Evolutionary conservation across 2,329 filamentous ascomycete species (phyloP).

Genomic region (Colletotrichum orchidophilum): DNA sequence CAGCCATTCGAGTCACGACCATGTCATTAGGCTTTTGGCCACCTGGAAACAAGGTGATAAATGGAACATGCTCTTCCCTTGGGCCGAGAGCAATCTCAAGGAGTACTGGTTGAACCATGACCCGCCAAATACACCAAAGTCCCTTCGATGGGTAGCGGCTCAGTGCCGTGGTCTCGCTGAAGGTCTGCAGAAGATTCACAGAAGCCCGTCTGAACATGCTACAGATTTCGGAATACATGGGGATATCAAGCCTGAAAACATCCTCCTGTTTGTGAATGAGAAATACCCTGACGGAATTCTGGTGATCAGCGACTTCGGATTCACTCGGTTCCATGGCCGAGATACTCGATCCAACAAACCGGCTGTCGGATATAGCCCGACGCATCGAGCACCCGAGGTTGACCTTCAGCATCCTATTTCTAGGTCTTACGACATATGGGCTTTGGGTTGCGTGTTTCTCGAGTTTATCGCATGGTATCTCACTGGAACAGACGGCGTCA

Average conservation of each 20-base stretch:
- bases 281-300: background rate
- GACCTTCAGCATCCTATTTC: background rate
- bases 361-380: background rate
- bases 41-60: constrained; percentile 24
- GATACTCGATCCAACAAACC: background rate
- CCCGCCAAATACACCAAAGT: background rate
- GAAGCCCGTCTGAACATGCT: background rate
- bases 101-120: constrained; percentile 7
- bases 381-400: background rate
- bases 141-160: constrained; percentile 13
- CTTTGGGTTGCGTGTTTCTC: background rate
- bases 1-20: background rate
- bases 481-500: background rate
- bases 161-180: constrained; percentile 30
- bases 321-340: background rate
- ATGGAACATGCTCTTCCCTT: constrained; percentile 34
- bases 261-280: constrained; percentile 11
- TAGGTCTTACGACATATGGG: background rate
- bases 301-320: constrained; percentile 5
- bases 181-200: background rate
- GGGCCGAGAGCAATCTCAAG: constrained; percentile 27
- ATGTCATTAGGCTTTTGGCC: constrained; percentile 29
- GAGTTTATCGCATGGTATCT: constrained; percentile 8
- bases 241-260: constrained; percentile 24
- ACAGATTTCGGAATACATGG: constrained; percentile 1